Evolutionary conservation across 2,329 filamentous ascomycete species (phyloP).

Genomic region (Penicillium sp.): DNA sequence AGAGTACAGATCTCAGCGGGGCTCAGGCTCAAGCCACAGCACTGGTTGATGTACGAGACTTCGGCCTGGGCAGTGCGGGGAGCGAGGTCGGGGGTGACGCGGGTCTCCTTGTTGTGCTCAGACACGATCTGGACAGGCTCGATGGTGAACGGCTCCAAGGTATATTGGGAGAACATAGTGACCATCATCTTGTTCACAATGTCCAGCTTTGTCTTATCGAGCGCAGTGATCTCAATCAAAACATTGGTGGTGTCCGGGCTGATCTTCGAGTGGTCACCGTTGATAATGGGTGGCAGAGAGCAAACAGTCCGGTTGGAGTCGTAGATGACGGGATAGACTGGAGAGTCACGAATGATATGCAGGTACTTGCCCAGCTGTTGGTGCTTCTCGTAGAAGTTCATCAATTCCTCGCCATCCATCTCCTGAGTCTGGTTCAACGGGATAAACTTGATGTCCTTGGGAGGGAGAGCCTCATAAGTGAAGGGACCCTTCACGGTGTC

Average conservation of each 20-base stretch:
- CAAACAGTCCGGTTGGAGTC: conserved; percentile 84
- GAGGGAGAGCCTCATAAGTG: conserved; percentile 88
- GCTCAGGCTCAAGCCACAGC: conserved; percentile 76
- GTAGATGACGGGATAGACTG: conserved; percentile 93
- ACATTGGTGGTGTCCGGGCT: conserved; percentile 86
- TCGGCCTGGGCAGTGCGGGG: conserved; percentile 76
- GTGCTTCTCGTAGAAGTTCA: conserved; percentile 92
- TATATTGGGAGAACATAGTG: conserved; percentile 95
- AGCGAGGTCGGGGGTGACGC: conserved; percentile 77
- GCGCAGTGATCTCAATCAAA: conserved; percentile 95
- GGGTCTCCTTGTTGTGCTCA: conserved; percentile 80
- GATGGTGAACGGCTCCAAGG: conserved; percentile 81
- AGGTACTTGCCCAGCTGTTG: conserved; percentile 87
- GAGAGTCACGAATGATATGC: conserved; percentile 89
- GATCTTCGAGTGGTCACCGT: conserved; percentile 96
- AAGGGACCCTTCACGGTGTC: conserved; percentile 93
- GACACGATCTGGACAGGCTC: conserved; percentile 93
- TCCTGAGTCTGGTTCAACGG: conserved; percentile 88
- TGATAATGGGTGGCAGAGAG: conserved; percentile 96
- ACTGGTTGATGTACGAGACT: conserved; percentile 89
- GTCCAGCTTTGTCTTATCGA: conserved; percentile 92
- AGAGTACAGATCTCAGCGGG: conserved; percentile 74
- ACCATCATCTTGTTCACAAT: conserved; percentile 95
- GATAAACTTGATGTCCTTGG: conserved; percentile 86
- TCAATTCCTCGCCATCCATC: conserved; percentile 84